These are phyloP conservation scores for Davidsoniella australis DNA, from an alignment of 2,329 filamentous ascomycete genomes.

Conservation along the genomic window DNA sequence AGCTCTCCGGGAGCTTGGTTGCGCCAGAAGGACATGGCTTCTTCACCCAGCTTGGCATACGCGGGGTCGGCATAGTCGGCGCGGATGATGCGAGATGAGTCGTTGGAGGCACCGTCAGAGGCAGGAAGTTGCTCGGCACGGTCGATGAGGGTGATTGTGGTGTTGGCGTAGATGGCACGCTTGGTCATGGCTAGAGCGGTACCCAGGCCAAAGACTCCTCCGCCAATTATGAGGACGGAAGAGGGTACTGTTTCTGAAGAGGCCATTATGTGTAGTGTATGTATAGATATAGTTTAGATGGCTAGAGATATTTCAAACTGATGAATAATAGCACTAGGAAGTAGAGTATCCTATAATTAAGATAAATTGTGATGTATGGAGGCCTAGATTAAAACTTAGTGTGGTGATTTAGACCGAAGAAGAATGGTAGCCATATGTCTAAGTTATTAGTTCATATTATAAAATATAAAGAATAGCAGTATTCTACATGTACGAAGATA, in stretches of 20 bases:
- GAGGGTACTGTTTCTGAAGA: constrained; percentile 18
- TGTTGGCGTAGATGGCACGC: constrained; percentile 35
- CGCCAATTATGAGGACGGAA: constrained; percentile 50
- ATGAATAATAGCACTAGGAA: too few species aligned
- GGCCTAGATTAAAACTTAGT: too few species aligned
- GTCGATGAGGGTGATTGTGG: constrained; percentile 43
- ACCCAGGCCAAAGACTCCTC: constrained; percentile 44
- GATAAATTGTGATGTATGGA: too few species aligned
- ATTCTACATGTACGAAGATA: too few species aligned
- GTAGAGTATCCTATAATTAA: too few species aligned
- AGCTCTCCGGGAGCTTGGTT: constrained; percentile 30
- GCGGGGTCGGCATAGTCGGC: constrained; percentile 66
- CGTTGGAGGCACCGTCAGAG: constrained; percentile 41
- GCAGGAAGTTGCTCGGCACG: constrained; percentile 41
- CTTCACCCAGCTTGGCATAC: constrained; percentile 57
- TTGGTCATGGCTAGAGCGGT: constrained; percentile 52
- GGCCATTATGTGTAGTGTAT: background rate
- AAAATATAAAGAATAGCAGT: too few species aligned
- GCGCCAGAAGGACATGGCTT: constrained; percentile 55
- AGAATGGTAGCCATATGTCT: too few species aligned
- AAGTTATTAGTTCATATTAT: too few species aligned
- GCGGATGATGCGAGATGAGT: constrained; percentile 46
- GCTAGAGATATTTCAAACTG: too few species aligned
- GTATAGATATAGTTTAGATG: too few species aligned
- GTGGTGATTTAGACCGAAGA: too few species aligned